Base-by-base conservation (phyloP, 306 rosid genomes). In the Cyamopsis tetragonoloba region DNA sequence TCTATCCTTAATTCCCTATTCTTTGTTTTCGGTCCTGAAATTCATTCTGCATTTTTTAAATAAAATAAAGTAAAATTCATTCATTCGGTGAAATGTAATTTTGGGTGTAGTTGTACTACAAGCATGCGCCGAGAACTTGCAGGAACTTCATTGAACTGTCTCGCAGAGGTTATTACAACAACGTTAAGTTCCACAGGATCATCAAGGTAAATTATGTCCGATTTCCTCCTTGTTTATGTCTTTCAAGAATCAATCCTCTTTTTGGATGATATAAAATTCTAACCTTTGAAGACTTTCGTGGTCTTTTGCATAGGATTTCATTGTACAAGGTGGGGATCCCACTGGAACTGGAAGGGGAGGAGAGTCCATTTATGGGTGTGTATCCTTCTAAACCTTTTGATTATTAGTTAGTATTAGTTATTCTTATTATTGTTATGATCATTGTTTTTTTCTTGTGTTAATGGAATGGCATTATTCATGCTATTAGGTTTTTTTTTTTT, bases 281-380 rank as follows among this genome's bases (percentile, higher is more conserved):
- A 51, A 74, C 75, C 19, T 44, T n/a, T n/a, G n/a, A n/a, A 12
- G 55, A 10, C 44, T n/a, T 55, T 19, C 73, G 62, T 60, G 70
- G 9, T 27, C 28, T 82, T 47, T 66, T 80, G 63, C 61, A n/a
- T 75, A 93, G 99, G 99, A 95, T 49, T 95, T 95, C 82, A 83
- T 95, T 17, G 96, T 95, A 22, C 99, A 95, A 90, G 96, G 97
- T 64, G 99, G 99, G 27, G 99, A 95, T 88, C 99, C 99, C 39
- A 88, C 97, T 27, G 99, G 99, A 54, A 95, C 99, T 15, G 99
- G 99, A 86, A 85, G 99, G 43, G 99, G 99, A 71, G 99, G 99
- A 72, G 96, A 90, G 50, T 95, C 99, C 56, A 95, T 95, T 30
- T 95, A 90, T 65, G 99, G 99, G 99, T 65, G 99, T 97, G 99